Percentiles rank a stretch among this genome's conserved stretches.
phyloP scores from a whole-genome alignment of 1,284 basidiomycete species.

The Melampsora larici-populina region DNA sequence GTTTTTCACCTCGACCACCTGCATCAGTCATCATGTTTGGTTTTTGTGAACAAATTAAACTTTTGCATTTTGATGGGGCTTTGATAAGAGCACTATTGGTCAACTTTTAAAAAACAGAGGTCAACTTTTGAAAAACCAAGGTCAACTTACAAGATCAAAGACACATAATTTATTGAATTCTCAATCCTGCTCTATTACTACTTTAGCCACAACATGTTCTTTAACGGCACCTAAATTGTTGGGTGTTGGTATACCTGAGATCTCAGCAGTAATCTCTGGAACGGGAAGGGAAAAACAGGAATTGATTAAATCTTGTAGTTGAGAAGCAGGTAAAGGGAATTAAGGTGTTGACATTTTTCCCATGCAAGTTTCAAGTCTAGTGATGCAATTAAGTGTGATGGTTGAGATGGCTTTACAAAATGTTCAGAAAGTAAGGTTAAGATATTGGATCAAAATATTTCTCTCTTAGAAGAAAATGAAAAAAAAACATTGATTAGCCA shows the following conservation, averaged over 20 bases:
- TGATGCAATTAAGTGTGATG: slow-evolving; percentile 18
- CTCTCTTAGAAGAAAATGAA: not conserved
- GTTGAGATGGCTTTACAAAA: slow-evolving; percentile 23
- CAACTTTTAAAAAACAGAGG: not conserved
- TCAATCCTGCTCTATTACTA: slow-evolving; percentile 3
- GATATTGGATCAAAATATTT: slow-evolving; percentile 31
- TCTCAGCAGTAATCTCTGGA: slow-evolving; percentile 12
- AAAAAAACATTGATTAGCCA: too few species aligned
- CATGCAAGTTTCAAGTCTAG: slow-evolving; percentile 18
- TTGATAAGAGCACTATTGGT: not conserved
- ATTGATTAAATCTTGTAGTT: not conserved
- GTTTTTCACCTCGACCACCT: not conserved
- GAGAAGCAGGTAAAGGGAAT: too few species aligned
- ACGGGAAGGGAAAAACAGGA: not conserved
- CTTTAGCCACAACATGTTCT: not conserved
- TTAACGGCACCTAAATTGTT: slow-evolving; percentile 19
- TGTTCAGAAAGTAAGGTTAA: slow-evolving; percentile 27
- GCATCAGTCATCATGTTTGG: not conserved
- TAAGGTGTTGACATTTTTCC: slow-evolving; percentile 27
- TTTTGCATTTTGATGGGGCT: not conserved
- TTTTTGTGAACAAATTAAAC: slow-evolving; percentile 19
- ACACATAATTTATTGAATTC: slow-evolving; percentile 15
- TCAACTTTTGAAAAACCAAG: too few species aligned
- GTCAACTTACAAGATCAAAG: slow-evolving; percentile 26
- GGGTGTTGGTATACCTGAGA: slow-evolving; percentile 25